These are phyloP conservation scores for Thuidium tamariscinum DNA, from an alignment of 225 moss, liverwort and hornwort genomes.

Conservation along the genomic window DNA sequence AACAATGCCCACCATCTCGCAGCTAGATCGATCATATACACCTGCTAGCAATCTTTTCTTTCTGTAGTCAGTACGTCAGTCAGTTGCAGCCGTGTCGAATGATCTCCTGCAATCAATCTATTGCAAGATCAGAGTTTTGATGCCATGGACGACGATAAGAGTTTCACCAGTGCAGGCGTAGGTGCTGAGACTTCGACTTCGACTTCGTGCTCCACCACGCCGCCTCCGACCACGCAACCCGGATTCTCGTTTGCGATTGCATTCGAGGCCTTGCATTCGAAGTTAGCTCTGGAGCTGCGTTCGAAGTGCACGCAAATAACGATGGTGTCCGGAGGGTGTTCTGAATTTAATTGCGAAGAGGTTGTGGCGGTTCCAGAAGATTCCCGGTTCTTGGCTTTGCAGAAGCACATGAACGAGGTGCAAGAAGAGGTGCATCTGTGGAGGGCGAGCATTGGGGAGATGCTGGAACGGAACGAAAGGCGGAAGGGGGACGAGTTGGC, in stretches of 20 bases:
- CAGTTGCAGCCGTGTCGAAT: not conserved
- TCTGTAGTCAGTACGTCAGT: not conserved
- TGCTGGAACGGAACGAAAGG: constrained; percentile 11
- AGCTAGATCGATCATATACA: not conserved
- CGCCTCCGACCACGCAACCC: not conserved
- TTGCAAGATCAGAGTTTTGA: not conserved
- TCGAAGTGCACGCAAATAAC: not conserved
- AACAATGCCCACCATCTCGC: not conserved
- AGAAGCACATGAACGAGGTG: constrained; percentile 6
- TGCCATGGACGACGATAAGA: not conserved
- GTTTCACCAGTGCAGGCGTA: not conserved
- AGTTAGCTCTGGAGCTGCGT: constrained; percentile 11
- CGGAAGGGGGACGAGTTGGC: constrained; percentile 13
- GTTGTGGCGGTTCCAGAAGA: not conserved
- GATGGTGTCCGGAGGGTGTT: not conserved
- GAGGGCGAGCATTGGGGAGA: constrained; percentile 1
- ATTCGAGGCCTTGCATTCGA: constrained; percentile 16
- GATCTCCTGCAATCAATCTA: not conserved
- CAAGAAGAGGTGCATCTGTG: constrained; percentile 10
- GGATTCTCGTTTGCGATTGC: constrained; percentile 19
- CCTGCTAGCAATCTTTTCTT: not conserved
- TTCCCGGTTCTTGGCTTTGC: not conserved
- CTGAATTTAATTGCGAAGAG: not conserved
- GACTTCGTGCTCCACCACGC: not conserved
- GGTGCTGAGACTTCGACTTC: not conserved